Evolutionary conservation across 495 filamentous ascomycete genomes (phyloP), one percentile per base, ranked within the genome.

Genomic region (Talaromyces liani): DNA sequence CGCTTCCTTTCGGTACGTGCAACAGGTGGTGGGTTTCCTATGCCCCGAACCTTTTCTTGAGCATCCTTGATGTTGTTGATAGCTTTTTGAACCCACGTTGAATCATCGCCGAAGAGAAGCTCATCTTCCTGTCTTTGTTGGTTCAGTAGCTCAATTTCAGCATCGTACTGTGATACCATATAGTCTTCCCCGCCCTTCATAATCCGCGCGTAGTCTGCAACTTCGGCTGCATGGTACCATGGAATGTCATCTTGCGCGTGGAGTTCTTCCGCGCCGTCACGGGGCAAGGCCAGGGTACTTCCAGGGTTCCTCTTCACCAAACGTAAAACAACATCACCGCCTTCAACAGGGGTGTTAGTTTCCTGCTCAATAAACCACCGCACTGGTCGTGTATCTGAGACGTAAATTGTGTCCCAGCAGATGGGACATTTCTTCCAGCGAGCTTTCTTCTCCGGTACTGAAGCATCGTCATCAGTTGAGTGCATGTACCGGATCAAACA

Each of bases 401-500:
- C 81, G 70, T 91, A 96, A 16, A 98, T 85, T 24, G 82, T 85
- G 68, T 98, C 94, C 80, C 88, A 93, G 74, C 94, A 98, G 36
- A 98, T 96, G 6, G 94, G 95, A 68, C 94, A 98, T 71, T 96
- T 96, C 77, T 95, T 92, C 84, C 89, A 97, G 60, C 91, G 82
- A 58, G 90, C 83, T 72, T 82, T 88, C 72, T 88, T 91, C 64
- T 89, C 86, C 9, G 81, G 83, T 2, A 80, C 64, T 5, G 78
- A 80, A 18, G 85, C 81, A 1, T 84, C 83, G 27, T 86, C 88
- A 39, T 91, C 90, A 1, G 80, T 84, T 6, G 92, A 88, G 68
- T 95, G 91, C 93, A 98, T 97, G 71, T 95, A 98, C 49, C 94
- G 89, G 61, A 97, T 88, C 39, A 98, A 78, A 73, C 94, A 98